Conservation (phyloP, 306 rosid genomes). For the Citrullus colocynthis region DNA sequence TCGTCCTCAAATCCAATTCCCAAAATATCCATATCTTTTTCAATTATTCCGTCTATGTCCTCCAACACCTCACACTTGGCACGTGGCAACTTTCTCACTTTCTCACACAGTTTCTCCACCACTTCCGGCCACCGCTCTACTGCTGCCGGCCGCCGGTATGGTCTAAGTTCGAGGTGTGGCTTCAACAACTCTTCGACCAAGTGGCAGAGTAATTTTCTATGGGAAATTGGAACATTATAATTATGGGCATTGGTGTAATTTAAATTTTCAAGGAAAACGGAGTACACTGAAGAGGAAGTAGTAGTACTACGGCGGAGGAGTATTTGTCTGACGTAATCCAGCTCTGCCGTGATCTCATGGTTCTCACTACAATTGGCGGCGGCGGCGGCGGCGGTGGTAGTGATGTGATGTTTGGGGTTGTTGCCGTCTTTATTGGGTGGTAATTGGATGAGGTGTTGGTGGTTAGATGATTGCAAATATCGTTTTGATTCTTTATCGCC, state of each 20-base stretch:
- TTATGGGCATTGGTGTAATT: not conserved
- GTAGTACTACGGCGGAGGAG: conserved; percentile 20
- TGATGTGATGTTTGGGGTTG: not conserved
- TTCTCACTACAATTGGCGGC: conserved; percentile 7
- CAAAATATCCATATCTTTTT: conserved; percentile 26
- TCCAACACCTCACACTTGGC: conserved; percentile 54
- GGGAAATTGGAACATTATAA: not conserved
- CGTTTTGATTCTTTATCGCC: conserved; percentile 31
- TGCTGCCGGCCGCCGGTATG: not conserved
- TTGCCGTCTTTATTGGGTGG: not conserved
- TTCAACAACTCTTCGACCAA: conserved; percentile 45
- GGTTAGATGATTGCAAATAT: conserved; percentile 34
- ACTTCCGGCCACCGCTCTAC: conserved; percentile 17
- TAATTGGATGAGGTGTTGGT: conserved; percentile 29
- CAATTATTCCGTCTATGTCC: conserved; percentile 62
- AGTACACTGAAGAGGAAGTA: conserved; percentile 24
- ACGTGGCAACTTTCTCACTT: conserved; percentile 35
- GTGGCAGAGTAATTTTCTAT: conserved; percentile 36
- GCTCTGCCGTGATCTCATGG: conserved; percentile 17
- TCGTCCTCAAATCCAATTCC: conserved; percentile 37
- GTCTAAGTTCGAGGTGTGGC: not conserved
- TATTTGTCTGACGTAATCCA: conserved; percentile 34
- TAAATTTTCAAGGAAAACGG: conserved; percentile 26
- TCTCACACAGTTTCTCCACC: conserved; percentile 30
- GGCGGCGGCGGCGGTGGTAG: conserved; percentile 21